Evolutionary conservation across 805 yeast genomes (phyloP), one percentile per base, ranked within the genome.

Genomic region (Kregervanrija delftensis): DNA sequence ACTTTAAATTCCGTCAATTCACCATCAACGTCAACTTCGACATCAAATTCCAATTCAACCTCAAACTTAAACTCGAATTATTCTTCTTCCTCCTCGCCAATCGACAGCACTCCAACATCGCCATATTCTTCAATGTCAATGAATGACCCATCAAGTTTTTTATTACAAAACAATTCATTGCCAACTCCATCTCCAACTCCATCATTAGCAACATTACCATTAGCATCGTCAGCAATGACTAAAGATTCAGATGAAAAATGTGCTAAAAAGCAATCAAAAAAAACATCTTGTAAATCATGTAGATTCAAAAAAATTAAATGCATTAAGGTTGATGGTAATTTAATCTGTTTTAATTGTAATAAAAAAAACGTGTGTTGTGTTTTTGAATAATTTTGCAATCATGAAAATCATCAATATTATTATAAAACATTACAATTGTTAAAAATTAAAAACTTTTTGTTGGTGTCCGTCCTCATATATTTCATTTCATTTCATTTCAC

Each of bases 311-410:
- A 64, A 44, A 61, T 64, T 30, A 64, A 61, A 46, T 64, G 68
- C 46, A 56, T 60, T 33, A 64, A 59, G 48, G 46, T 54, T 22
- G 62, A 58, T 33, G 58, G 52, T 5, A 45, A 46, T 3, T 38
- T 46, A 5, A 33, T 28, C 30, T 63, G 67, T 43, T 47, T 56
- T 30, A 56, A 58, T 41, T 63, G 67, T 46, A 48, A 57, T 3
- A 61, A 58, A 35, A 63, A 60, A 33, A 53, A 55, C 15, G 41
- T 62, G 33, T 50, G 52, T 17, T 63, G 67, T 48, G 43, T 79
- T 82, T 5, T 79, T 79, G 73, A 68, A 67, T 41, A 68, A 71
- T 46, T 85, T 81, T 59, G 91, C n/a, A n/a, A n/a, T n/a, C n/a
- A n/a, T n/a, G n/a, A n/a, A n/a, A n/a, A n/a, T n/a, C n/a, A n/a